Conservation (phyloP, 257 asterid genomes). For the Eucommia ulmoides region DNA sequence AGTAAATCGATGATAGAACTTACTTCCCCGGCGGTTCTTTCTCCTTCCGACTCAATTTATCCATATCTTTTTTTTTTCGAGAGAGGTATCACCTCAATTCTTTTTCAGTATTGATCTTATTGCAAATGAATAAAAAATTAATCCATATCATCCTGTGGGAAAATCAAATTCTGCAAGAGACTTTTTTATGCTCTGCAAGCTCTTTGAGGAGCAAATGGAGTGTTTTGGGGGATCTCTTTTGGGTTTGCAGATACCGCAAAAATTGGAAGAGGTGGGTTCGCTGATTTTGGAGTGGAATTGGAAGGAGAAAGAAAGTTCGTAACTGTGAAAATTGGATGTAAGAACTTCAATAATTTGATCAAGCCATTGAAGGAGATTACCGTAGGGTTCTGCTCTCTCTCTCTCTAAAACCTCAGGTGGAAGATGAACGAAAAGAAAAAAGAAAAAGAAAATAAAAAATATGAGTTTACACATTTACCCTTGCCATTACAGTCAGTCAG, state of each 20-base stretch:
- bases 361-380: slow-evolving; percentile 30
- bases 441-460: too few relatives aligned
- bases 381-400: slow-evolving; percentile 30
- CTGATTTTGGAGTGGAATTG: slow-evolving; percentile 25
- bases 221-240: slow-evolving; percentile 73
- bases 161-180: slow-evolving; percentile 77
- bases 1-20: too few relatives aligned
- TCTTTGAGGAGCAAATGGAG: slow-evolving; percentile 86
- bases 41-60: slow-evolving; percentile 57
- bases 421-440: too few relatives aligned
- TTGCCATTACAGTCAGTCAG: too few relatives aligned
- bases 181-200: slow-evolving; percentile 66
- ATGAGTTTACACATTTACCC: too few relatives aligned
- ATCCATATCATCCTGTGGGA: slow-evolving; percentile 87
- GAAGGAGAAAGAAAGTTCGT: slow-evolving; percentile 70
- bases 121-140: too few relatives aligned
- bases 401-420: too few relatives aligned
- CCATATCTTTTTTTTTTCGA: too few relatives aligned
- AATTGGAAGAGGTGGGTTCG: slow-evolving; percentile 7
- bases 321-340: slow-evolving; percentile 1
- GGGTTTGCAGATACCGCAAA: slow-evolving; percentile 64
- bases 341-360: slow-evolving; percentile 1
- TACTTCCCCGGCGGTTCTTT: slow-evolving; percentile 89
- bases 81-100: too few relatives aligned
- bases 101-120: too few relatives aligned